These are phyloP conservation scores for Henckelia pumila DNA, from an alignment of 257 asterid species.

Conservation along the genomic window DNA sequence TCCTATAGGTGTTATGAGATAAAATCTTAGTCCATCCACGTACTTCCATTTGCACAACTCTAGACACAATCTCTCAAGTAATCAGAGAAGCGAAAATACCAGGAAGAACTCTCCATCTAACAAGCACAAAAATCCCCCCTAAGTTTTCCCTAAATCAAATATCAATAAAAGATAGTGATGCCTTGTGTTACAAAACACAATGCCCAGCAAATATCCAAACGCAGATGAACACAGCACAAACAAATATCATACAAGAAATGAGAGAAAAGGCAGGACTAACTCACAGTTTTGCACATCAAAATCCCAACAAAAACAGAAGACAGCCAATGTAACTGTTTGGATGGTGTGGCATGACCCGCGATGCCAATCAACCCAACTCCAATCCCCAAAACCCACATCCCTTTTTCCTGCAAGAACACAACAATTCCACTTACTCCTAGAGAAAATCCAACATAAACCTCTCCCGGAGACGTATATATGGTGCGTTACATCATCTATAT, in stretches of 20 bases:
- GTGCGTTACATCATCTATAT: neutral
- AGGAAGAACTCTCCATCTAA: conserved; percentile 2
- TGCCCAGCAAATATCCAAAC: neutral
- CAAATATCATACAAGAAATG: neutral
- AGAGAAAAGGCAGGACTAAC: conserved; percentile 22
- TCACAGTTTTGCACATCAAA: conserved; percentile 82
- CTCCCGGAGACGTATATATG: neutral
- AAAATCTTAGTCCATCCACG: neutral
- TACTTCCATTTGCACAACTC: conserved; percentile 4
- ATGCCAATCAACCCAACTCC: conserved; percentile 34
- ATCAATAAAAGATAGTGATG: neutral
- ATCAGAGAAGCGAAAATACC: neutral
- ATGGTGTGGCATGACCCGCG: conserved; percentile 43
- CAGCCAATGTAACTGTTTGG: conserved; percentile 58
- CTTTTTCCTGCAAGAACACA: conserved; percentile 13
- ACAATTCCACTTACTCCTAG: neutral
- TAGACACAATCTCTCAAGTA: neutral
- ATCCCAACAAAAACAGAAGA: conserved; percentile 60
- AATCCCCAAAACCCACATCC: conserved; percentile 35
- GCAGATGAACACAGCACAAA: neutral
- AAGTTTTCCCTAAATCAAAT: conserved; percentile 12
- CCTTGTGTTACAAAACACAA: conserved; percentile 10
- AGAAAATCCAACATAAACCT: neutral
- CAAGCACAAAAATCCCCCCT: conserved; percentile 3
- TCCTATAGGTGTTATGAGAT: neutral